Evolutionary conservation across 108 stramenopile genomes (phyloP), one percentile per base, ranked within the genome.

Genomic region (Cyclotella sp.): DNA sequence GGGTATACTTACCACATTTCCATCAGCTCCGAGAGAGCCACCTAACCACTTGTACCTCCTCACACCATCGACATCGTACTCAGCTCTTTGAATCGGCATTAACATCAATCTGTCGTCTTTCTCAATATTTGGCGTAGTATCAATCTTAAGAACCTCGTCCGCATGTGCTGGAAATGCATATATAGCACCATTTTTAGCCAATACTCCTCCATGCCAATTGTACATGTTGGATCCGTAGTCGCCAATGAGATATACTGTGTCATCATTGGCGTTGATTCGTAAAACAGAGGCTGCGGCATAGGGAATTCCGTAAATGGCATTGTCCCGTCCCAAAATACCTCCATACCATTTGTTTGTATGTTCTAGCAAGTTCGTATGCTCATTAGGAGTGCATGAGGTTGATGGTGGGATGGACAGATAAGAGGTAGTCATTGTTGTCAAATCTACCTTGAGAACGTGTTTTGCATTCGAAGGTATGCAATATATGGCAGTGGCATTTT

Each of bases 141-240:
- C 89, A 61, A 96, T 89, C 18, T 85, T 90, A 21, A 93, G 72
- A 0, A 93, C 88, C 15, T 51, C 71, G 21, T 82, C 64, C 12
- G 89, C 78, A 83, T 96, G 91, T 43, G 77, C 70, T 0, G 95
- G 95, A 77, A 91, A 91, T 0, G 90, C 90, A 81, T 91, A 94
- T 9, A 94, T 89, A 27, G 66, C 61, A 5, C 88, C 89, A 62
- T 87, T 83, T 44, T 34, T 64, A 0, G 73, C 27, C 64, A 85
- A 80, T 45, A 93, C 77, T 0, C 95, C 95, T 16, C 95, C 95
- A 79, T 96, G 95, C 90, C 90, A 96, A 68, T 90, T 90, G 80
- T 88, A 95, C 40, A 60, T 63, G 13, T 82, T 85, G 30, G 76
- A 44, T 21, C 90, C 91, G 73, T 84, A 89, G 68, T 92, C 86